Percentiles rank a stretch among this genome's conserved stretches.
Evolutionary conservation across 306 rosid genomes (phyloP).

Genomic region (Ormosia semicastrata): DNA sequence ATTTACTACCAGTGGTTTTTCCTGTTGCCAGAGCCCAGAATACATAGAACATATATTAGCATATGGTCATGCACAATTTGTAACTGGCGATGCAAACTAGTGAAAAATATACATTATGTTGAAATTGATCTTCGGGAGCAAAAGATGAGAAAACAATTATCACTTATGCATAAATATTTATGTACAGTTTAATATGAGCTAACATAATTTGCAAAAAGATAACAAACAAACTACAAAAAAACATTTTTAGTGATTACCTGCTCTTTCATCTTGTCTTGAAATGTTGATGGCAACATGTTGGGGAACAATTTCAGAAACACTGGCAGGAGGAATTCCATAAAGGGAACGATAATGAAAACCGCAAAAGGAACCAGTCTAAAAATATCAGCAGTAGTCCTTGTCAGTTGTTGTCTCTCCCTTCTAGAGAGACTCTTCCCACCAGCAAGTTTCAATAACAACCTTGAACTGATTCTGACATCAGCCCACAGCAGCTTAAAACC

Average conservation of each 20-base stretch:
- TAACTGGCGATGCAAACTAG: neutral
- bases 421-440: conserved; percentile 90
- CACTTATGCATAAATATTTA: neutral
- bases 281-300: conserved; percentile 94
- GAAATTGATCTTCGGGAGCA: neutral
- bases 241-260: conserved; percentile 50
- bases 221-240: conserved; percentile 16
- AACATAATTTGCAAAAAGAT: conserved; percentile 6
- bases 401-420: conserved; percentile 92
- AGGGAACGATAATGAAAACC: conserved; percentile 86
- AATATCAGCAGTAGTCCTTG: conserved; percentile 86
- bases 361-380: conserved; percentile 92
- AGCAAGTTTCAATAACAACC: conserved; percentile 83
- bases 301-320: conserved; percentile 88
- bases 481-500: conserved; percentile 82
- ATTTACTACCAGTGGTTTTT: conserved; percentile 10
- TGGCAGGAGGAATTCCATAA: conserved; percentile 88
- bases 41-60: neutral
- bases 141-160: neutral
- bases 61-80: neutral
- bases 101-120: neutral
- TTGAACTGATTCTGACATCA: conserved; percentile 82
- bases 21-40: neutral
- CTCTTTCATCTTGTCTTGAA: conserved; percentile 95
- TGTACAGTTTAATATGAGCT: conserved; percentile 6